Conservation (phyloP, 441 rosid species). For the Populus hybrid region DNA sequence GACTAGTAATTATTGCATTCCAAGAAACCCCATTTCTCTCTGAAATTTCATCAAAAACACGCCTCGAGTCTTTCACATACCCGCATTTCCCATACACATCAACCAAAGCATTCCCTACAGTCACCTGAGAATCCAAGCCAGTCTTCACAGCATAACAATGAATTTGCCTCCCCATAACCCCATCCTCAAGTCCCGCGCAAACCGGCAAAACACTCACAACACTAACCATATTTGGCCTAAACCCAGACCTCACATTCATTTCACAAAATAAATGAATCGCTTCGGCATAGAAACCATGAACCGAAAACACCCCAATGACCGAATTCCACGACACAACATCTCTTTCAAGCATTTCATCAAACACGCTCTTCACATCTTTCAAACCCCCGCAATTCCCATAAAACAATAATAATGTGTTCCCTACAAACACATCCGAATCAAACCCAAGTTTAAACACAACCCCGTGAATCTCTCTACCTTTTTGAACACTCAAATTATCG, state of each 20-base stretch:
- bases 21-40: conserved; percentile 76
- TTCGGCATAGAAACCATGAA: conserved; percentile 38
- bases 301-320: conserved; percentile 61
- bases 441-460: conserved; percentile 64
- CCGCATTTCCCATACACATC: conserved; percentile 85
- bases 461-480: conserved; percentile 64
- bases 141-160: conserved; percentile 43
- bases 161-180: conserved; percentile 46
- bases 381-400: conserved; percentile 54
- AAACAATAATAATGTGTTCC: conserved; percentile 60
- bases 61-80: conserved; percentile 44
- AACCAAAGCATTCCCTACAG: conserved; percentile 66
- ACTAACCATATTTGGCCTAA: conserved; percentile 61
- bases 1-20: conserved; percentile 87
- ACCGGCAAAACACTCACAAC: conserved; percentile 73
- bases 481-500: conserved; percentile 28
- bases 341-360: conserved; percentile 73
- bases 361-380: conserved; percentile 57
- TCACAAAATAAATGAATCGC: conserved; percentile 46
- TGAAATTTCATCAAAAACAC: conserved; percentile 58
- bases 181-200: conserved; percentile 54
- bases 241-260: conserved; percentile 54
- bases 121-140: conserved; percentile 48
- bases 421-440: conserved; percentile 58
- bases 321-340: conserved; percentile 93